These are phyloP conservation scores for Hanseniaspora hatyaiensis DNA, from an alignment of 805 yeast genomes.

Conservation along the genomic window DNA sequence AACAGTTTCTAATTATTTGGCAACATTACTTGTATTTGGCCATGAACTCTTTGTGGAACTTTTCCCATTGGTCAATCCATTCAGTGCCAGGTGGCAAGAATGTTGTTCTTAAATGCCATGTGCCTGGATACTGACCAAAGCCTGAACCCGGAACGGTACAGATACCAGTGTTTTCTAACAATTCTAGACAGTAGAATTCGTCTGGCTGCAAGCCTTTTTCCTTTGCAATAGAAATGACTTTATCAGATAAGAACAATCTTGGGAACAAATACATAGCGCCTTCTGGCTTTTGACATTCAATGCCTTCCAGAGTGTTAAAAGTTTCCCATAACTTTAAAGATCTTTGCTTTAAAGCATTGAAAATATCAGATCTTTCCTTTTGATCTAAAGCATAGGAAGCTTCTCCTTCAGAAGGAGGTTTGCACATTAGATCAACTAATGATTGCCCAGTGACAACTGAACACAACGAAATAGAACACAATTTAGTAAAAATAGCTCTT, in stretches of 20 bases:
- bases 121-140: conserved; percentile 82
- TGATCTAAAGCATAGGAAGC: conserved; percentile 58
- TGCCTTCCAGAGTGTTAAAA: conserved; percentile 67
- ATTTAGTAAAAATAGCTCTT: conserved; percentile 58
- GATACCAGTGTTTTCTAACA: conserved; percentile 80
- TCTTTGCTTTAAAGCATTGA: conserved; percentile 48
- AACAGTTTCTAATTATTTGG: no score
- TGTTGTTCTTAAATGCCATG: conserved; percentile 90
- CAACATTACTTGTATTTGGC: conserved; percentile 39
- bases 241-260: conserved; percentile 48
- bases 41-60: conserved; percentile 68
- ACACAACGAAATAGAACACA: conserved; percentile 84
- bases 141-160: conserved; percentile 98
- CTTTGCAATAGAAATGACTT: conserved; percentile 52
- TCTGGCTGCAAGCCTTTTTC: conserved; percentile 54
- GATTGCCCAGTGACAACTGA: conserved; percentile 95
- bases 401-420: conserved; percentile 76
- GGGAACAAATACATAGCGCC: conserved; percentile 99
- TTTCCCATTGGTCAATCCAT: conserved; percentile 69
- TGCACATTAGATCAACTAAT: conserved; percentile 79
- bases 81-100: conserved; percentile 91
- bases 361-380: conserved; percentile 51
- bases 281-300: conserved; percentile 75
- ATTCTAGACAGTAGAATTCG: conserved; percentile 75
- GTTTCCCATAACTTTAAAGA: conserved; percentile 56